Percentiles rank a stretch among this genome's conserved stretches.
Evolutionary conservation across 1,139 yeast species (phyloP).

Genomic region (Saccharomycopsis phalli): DNA sequence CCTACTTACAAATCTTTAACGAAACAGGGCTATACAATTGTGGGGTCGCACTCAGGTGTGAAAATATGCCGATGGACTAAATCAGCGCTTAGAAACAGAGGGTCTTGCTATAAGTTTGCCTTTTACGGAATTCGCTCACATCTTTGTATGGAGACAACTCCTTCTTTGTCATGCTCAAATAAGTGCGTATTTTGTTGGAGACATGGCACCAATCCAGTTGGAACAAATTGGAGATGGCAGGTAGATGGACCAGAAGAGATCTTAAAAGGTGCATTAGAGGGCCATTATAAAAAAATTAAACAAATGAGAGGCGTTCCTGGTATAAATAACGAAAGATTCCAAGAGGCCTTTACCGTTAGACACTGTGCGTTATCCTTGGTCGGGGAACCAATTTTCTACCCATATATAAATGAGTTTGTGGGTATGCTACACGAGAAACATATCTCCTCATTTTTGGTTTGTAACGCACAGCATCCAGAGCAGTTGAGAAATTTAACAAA

Average conservation of each 20-base stretch:
- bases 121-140: slow-evolving; percentile 87
- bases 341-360: slow-evolving; percentile 79
- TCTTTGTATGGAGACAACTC: slow-evolving; percentile 93
- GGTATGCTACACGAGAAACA: slow-evolving; percentile 67
- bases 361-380: slow-evolving; percentile 91
- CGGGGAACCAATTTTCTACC: slow-evolving; percentile 92
- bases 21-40: slow-evolving; percentile 87
- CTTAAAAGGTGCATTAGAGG: slow-evolving; percentile 75
- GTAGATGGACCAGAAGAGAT: slow-evolving; percentile 83
- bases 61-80: slow-evolving; percentile 96
- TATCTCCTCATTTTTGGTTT: slow-evolving; percentile 81
- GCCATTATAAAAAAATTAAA: slow-evolving; percentile 85
- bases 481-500: slow-evolving; percentile 57
- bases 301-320: slow-evolving; percentile 97
- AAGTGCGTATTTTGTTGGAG: slow-evolving; percentile 98
- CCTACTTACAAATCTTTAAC: slow-evolving; percentile 86
- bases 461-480: slow-evolving; percentile 94
- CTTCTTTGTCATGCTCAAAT: slow-evolving; percentile 86
- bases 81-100: slow-evolving; percentile 87
- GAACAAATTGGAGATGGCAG: slow-evolving; percentile 95
- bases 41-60: slow-evolving; percentile 93
- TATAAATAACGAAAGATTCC: slow-evolving; percentile 78
- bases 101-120: slow-evolving; percentile 89
- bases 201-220: slow-evolving; percentile 95
- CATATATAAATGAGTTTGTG: slow-evolving; percentile 79